Conservation (phyloP, 129 eudicot genomes). For the Flaveria ramosissima region DNA sequence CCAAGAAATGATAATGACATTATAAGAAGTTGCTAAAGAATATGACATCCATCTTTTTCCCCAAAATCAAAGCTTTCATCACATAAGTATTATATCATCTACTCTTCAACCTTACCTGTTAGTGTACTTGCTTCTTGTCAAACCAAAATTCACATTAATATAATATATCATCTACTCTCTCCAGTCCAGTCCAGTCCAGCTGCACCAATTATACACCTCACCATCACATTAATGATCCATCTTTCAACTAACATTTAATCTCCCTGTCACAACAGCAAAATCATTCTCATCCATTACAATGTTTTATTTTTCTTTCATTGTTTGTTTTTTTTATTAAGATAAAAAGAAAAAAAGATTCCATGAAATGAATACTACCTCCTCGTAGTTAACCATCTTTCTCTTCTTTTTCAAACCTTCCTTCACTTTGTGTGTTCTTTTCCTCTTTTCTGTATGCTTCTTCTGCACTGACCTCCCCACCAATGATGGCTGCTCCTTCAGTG, state of each 20-base stretch:
- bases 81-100: no score
- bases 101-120: no score
- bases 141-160: not conserved
- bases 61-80: no score
- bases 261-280: constrained; percentile 15
- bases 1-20: constrained; percentile 19
- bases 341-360: no score
- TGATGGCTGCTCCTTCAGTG: constrained; percentile 90
- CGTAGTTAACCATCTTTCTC: constrained; percentile 37
- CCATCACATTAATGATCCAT: constrained; percentile 4
- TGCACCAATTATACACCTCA: constrained; percentile 12
- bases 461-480: constrained; percentile 75
- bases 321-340: not conserved
- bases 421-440: constrained; percentile 56
- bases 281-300: not conserved
- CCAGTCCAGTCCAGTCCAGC: constrained; percentile 23
- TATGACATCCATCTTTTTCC: no score
- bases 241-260: constrained; percentile 11
- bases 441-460: constrained; percentile 64
- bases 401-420: constrained; percentile 52
- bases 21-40: constrained; percentile 7
- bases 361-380: constrained; percentile 17
- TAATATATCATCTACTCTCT: no score
- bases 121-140: constrained; percentile 4
- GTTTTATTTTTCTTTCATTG: not conserved